phyloP scores from a whole-genome alignment of 805 yeast species.

The Middelhovenomyces tepae region DNA sequence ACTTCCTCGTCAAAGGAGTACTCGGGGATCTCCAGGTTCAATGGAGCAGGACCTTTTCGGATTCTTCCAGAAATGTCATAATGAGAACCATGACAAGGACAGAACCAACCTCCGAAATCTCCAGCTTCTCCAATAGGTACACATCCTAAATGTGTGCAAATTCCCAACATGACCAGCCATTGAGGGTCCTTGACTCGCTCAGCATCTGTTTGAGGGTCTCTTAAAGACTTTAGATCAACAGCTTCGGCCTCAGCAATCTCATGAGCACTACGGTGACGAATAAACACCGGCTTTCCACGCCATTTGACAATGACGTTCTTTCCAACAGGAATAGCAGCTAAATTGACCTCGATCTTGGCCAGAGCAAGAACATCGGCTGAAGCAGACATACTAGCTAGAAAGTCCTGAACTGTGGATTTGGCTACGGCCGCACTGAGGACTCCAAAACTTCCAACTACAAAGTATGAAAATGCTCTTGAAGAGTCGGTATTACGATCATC shows the following conservation, averaged over 20 bases:
- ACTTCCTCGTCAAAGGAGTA: slow-evolving; percentile 82
- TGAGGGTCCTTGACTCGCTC: slow-evolving; percentile 95
- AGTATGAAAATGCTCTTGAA: slow-evolving; percentile 82
- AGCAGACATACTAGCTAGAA: slow-evolving; percentile 89
- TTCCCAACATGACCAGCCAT: slow-evolving; percentile 98
- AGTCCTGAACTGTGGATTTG: slow-evolving; percentile 86
- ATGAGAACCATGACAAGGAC: slow-evolving; percentile 99
- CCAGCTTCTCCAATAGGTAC: slow-evolving; percentile 99
- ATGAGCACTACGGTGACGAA: slow-evolving; percentile 92
- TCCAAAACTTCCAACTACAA: slow-evolving; percentile 96
- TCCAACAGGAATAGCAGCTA: slow-evolving; percentile 90
- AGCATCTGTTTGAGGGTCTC: slow-evolving; percentile 91
- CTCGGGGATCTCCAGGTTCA: slow-evolving; percentile 92
- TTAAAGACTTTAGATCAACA: slow-evolving; percentile 65
- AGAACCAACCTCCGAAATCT: slow-evolving; percentile 99
- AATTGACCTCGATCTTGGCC: slow-evolving; percentile 98
- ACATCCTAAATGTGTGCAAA: slow-evolving; percentile 99
- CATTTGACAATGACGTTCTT: slow-evolving; percentile 97
- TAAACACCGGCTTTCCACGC: slow-evolving; percentile 99
- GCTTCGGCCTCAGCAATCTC: slow-evolving; percentile 93
- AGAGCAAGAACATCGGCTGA: slow-evolving; percentile 98
- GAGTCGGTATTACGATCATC: slow-evolving; percentile 61
- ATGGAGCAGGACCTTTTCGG: slow-evolving; percentile 99
- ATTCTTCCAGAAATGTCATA: slow-evolving; percentile 99
- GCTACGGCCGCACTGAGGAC: slow-evolving; percentile 88